Evolutionary conservation across 1,139 yeast species (phyloP), one percentile per base, ranked within the genome.

Genomic region (Suhomyces panamericanus): DNA sequence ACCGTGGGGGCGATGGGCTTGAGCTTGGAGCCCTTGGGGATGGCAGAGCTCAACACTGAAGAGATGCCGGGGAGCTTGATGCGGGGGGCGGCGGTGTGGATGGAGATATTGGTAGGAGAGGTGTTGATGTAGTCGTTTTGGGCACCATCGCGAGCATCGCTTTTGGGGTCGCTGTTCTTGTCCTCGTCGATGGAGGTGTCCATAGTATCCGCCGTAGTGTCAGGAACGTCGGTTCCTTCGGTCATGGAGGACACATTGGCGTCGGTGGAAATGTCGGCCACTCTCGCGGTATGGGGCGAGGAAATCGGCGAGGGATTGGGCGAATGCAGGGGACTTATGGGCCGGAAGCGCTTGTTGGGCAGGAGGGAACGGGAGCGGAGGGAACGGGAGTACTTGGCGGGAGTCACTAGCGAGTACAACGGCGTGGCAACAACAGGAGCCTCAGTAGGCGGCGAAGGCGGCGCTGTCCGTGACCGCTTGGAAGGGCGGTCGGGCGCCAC

Each of bases 401-500:
- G 42, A 35, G 44, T 44, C 34, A 33, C 38, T 9, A 39, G 27
- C 28, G 41, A 37, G 13, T 37, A 33, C 11, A 35, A 33, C 24
- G 45, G 46, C 11, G 47, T 39, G 27, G 41, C 24, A 17, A 46
- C 31, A 14, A 42, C 13, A 24, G 46, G 32, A n/a, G 45, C n/a
- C 34, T 58, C 61, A 41, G 54, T 59, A 13, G 75, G 73, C 3
- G 73, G 57, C 16, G 56, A 71, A 9, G 81, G 77, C 27, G 82
- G 82, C 4, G 81, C 81, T 4, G 82, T 77, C 56, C 75, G 64
- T 11, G 78, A 68, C 41, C 80, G 62, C 53, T 78, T 75, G 36
- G 47, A 35, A 7, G 34, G 40, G 11, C 32, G 27, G 12, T 41
- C 33, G 29, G 42, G 39, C 15, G 55, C 41, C 43, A 63, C 69